These are phyloP conservation scores for Draba incana DNA, from an alignment of 345 rosid species.

Conservation along the genomic window DNA sequence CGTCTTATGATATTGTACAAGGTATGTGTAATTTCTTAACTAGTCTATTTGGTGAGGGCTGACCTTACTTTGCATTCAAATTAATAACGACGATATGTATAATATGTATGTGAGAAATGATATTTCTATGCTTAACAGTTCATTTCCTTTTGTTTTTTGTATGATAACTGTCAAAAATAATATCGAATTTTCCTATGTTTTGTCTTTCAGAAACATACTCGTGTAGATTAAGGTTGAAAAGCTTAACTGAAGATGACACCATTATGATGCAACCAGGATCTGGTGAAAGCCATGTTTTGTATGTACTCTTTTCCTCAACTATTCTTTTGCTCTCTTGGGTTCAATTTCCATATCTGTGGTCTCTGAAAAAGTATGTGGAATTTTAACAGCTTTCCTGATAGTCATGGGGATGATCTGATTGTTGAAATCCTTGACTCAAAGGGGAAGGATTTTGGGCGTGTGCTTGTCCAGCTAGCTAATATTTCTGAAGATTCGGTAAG, in stretches of 20 bases:
- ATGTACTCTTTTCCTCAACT: slow-evolving; percentile 43
- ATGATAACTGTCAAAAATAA: slow-evolving; percentile 11
- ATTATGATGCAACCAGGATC: slow-evolving; percentile 90
- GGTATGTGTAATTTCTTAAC: slow-evolving; percentile 49
- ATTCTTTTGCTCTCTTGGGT: slow-evolving; percentile 19
- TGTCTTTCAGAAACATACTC: slow-evolving; percentile 68
- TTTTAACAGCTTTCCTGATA: slow-evolving; percentile 89
- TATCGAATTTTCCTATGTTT: slow-evolving; percentile 15
- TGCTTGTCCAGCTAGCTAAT: slow-evolving; percentile 82
- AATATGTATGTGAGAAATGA: slow-evolving; percentile 15
- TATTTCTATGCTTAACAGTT: background rate
- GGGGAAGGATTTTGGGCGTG: slow-evolving; percentile 88
- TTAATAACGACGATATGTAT: background rate
- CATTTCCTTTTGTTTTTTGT: slow-evolving; percentile 7
- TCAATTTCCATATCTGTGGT: slow-evolving; percentile 25
- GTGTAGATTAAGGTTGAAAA: slow-evolving; percentile 80
- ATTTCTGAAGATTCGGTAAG: slow-evolving; percentile 75
- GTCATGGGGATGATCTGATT: slow-evolving; percentile 89
- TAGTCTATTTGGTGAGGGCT: slow-evolving; percentile 1
- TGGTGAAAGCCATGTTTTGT: slow-evolving; percentile 95
- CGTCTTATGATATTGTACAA: slow-evolving; percentile 86
- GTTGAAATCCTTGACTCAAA: slow-evolving; percentile 87
- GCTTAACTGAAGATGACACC: slow-evolving; percentile 78
- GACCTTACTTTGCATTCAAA: background rate
- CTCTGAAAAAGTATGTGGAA: slow-evolving; percentile 36